Evolutionary conservation across 1,139 yeast species (phyloP), one percentile per base, ranked within the genome.

Genomic region (Williopsis jadinii): DNA sequence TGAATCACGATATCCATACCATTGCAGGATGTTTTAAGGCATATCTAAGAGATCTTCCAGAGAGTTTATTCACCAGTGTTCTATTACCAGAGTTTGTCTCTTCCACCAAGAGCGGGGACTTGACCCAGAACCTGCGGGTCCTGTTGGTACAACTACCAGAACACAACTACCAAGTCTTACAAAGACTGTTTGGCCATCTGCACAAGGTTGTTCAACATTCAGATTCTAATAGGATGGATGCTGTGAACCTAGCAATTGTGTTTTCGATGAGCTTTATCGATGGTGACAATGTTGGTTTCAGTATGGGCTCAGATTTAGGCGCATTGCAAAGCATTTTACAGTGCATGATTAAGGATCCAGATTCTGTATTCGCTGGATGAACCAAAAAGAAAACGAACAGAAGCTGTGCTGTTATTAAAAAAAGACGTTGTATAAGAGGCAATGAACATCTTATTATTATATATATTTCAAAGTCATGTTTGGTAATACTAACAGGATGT

Each of bases 11-110:
- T 42, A 77, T 87, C 37, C 94, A 92, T 60, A 84, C 95, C 1
- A 77, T 88, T 38, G 90, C 97, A 2, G 95, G 96, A 35, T 80
- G 95, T 54, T 82, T 92, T 53, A 92, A 92, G 61, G 73, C 84
- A 46, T 90, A 77, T 57, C 66, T 92, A 51, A 74, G 98, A 50
- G 97, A 88, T 54, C 65, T 92, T 37, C 97, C 97, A 0, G 95
- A 90, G 54, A 86, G 96, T 1, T 63, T 90, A 33, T 72, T 92
- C 42, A 79, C 94, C 0, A 75, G 72, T 36, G 70, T 70, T 28
- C 68, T 80, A 43, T 74, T 84, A 27, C 68, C 68, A 2, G 70
- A 68, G 35, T 75, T 80, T 55, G 67, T 75, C 47, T 62, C 41
- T 12, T 59, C 56, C n/a, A 53, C 61, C 26, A 70, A 68, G 46